A percentile compares a stretch with the other conserved stretches of the same genome.
These are phyloP conservation scores for Saccharomycopsis sp. DNA, from an alignment of 805 yeast genomes.

Conservation along the genomic window DNA sequence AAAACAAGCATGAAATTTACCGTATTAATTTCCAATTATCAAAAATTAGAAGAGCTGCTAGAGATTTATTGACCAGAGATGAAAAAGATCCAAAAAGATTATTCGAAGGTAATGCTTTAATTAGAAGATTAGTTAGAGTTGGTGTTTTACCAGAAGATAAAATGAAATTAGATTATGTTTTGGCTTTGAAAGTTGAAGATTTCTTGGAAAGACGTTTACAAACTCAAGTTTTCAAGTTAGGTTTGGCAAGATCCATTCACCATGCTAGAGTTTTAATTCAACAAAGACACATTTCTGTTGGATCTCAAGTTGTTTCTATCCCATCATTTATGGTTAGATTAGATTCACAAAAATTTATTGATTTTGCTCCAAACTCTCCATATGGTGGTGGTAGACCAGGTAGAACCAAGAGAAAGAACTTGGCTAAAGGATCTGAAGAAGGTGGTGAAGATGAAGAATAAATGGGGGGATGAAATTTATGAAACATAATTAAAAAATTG, in stretches of 20 bases:
- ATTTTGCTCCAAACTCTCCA: constrained; percentile 98
- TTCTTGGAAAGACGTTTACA: constrained; percentile 99
- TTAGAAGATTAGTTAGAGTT: constrained; percentile 96
- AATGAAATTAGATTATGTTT: constrained; percentile 99
- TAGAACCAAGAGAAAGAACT: constrained; percentile 96
- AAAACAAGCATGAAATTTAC: constrained; percentile 99
- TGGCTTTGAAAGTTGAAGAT: constrained; percentile 96
- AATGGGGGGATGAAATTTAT: constrained; percentile 1
- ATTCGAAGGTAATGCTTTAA: constrained; percentile 99
- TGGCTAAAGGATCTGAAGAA: constrained; percentile 58
- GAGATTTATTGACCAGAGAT: constrained; percentile 99
- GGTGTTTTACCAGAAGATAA: constrained; percentile 99
- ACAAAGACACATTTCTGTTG: constrained; percentile 99
- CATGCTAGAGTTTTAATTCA: constrained; percentile 98
- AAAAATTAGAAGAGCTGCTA: constrained; percentile 99
- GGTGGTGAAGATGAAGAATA: constrained; percentile 75
- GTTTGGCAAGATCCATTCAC: constrained; percentile 98
- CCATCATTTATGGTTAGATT: constrained; percentile 99
- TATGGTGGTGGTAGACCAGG: constrained; percentile 99
- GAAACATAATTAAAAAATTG: too few relatives aligned
- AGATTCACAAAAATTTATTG: constrained; percentile 99
- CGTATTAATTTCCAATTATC: constrained; percentile 99
- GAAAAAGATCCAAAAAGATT: constrained; percentile 99
- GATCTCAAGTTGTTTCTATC: constrained; percentile 97
- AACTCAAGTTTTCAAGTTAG: constrained; percentile 99